phyloP scores from a whole-genome alignment of 169 alveolate species.

The Toxoplasma gondii region DNA sequence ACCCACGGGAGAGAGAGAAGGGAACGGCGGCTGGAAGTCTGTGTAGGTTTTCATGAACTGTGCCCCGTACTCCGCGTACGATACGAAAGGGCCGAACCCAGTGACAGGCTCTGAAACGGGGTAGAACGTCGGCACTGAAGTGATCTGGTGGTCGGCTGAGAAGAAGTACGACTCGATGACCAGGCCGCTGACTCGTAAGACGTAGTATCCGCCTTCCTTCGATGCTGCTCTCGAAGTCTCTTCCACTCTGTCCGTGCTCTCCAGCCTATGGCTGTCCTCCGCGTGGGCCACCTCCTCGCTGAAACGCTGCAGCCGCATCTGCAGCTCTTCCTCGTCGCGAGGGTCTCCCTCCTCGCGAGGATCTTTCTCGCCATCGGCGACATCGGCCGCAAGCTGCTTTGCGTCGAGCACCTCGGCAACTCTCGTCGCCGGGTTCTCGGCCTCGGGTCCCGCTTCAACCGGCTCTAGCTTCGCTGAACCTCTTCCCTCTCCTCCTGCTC shows the following conservation, averaged over 20 bases:
- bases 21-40: neutral
- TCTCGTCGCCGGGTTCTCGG: neutral
- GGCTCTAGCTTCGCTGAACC: neutral
- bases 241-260: neutral
- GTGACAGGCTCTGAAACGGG: neutral
- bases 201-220: constrained; percentile 2
- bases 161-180: neutral
- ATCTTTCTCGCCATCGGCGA: too few relatives aligned
- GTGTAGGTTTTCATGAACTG: neutral
- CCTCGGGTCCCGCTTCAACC: neutral
- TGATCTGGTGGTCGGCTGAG: neutral
- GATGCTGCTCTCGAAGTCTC: neutral
- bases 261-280: too few relatives aligned
- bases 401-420: too few relatives aligned
- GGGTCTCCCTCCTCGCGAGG: too few relatives aligned
- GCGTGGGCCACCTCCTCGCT: too few relatives aligned
- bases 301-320: too few relatives aligned
- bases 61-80: neutral
- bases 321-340: too few relatives aligned
- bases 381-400: too few relatives aligned
- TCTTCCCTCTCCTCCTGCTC: too few relatives aligned
- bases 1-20: neutral
- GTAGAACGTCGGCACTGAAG: neutral
- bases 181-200: neutral
- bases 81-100: neutral